Evolutionary conservation across 1,284 basidiomycete genomes (phyloP).

Genomic region (Fomitopsis schrenkii): DNA sequence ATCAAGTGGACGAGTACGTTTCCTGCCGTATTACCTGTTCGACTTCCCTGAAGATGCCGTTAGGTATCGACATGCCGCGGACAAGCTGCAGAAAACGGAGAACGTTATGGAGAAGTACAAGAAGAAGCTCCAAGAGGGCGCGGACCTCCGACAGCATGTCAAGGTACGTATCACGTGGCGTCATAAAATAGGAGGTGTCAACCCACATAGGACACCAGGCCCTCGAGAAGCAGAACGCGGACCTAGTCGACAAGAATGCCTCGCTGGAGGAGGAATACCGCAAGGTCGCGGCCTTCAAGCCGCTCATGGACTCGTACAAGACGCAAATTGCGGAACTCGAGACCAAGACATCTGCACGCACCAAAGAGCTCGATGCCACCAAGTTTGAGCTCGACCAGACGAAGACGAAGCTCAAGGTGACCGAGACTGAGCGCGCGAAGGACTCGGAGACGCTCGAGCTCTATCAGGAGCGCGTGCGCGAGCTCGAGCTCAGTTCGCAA

Average conservation of each 20-base stretch:
- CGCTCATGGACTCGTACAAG: constrained; percentile 92
- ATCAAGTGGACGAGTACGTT: constrained; percentile 89
- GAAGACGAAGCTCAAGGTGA: constrained; percentile 64
- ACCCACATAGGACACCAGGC: constrained; percentile 41
- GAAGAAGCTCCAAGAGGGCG: constrained; percentile 94
- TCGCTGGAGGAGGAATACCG: constrained; percentile 88
- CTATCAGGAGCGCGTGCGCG: constrained; percentile 89
- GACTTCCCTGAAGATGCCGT: constrained; percentile 1
- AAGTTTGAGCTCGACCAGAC: constrained; percentile 77
- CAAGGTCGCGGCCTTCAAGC: constrained; percentile 83
- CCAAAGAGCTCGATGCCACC: constrained; percentile 69
- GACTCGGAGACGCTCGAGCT: constrained; percentile 85
- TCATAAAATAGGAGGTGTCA: neutral
- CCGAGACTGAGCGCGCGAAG: constrained; percentile 66
- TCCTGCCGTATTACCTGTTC: neutral
- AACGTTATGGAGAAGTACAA: constrained; percentile 99
- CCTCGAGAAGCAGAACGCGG: constrained; percentile 89
- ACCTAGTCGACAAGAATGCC: constrained; percentile 88
- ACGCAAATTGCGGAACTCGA: constrained; percentile 83
- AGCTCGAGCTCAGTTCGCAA: constrained; percentile 73
- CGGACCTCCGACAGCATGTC: constrained; percentile 82
- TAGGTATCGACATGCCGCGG: constrained; percentile 86
- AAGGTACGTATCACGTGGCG: constrained; percentile 47
- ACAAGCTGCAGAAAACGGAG: constrained; percentile 89
- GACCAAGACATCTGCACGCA: constrained; percentile 57